Evolutionary conservation across 352 stramenopile genomes (phyloP), one percentile per base, ranked within the genome.

Genomic region (Phytopythium oedochilum): DNA sequence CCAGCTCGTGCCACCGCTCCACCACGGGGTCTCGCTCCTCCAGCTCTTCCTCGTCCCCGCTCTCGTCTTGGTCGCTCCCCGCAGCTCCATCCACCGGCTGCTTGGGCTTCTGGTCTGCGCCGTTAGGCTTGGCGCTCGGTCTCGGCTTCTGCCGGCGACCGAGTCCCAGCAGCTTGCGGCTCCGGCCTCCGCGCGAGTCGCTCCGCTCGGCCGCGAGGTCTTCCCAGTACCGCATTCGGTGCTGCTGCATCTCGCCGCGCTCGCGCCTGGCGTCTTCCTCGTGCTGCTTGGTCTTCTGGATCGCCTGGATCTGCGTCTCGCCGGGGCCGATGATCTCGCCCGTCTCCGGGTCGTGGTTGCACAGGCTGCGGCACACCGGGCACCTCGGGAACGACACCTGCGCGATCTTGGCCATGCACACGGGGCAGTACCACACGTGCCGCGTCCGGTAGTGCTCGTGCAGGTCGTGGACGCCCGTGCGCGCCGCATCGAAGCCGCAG

Each of bases 371-470:
- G 56, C 83, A 93, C 39, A 88, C 64, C 32, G 80, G 77, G 45
- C 80, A 93, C 0, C 25, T 54, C 4, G 80, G 83, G 43, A 90
- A 91, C 34, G 78, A 88, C 32, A 70, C 84, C 18, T 70, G 88
- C 36, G 65, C 80, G 1, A 88, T 71, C 50, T 80, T 87, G 47
- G 78, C 66, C 54, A 84, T 68, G 29, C 83, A 93, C 50, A 93
- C 83, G 8, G 82, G 80, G 47, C 80, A 93, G 56, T 86, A 91
- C 83, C 83, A 93, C 5, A 83, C 54, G 60, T 93, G 83, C 14
- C 59, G 20, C 9, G 66, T 65, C 18, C 78, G 70, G 49, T 84
- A 86, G 54, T 93, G 83, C 20, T 93, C 75, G 59, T 92, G 83
- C 32, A 89, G 86, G 29, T 75, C 78, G 60, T 90, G 78, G n/a